Evolutionary conservation across 2,329 filamentous ascomycete genomes (phyloP), one percentile per base, ranked within the genome.

Genomic region (Calonectria pseudoturangicola): DNA sequence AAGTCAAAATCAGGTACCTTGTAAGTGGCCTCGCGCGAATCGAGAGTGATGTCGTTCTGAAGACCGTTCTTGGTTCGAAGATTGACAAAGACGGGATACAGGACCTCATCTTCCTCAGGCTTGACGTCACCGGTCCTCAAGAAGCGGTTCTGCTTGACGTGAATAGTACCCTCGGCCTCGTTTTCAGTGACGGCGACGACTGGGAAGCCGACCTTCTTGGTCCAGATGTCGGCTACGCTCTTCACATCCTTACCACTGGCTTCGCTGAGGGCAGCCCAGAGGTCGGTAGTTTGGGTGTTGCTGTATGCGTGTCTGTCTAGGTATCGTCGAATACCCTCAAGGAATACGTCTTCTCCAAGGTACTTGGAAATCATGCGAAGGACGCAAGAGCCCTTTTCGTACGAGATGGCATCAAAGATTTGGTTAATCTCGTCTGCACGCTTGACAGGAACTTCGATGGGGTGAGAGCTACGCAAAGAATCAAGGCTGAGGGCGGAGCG

Each of bases 331-430:
- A 98, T 93, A 81, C 96, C 96, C 83, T 98, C 94, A 82, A 98
- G 92, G 89, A 98, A 98, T 21, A 91, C 89, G 51, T 98, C 95
- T 84, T 98, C 96, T 64, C 96, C 96, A 28, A 98, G 88, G 81
- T 98, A 97, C 77, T 95, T 98, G 25, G 96, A 98, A 77, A 98
- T 96, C 96, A 98, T 98, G 82, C 96, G 94, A 73, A 98, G 89
- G 41, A 98, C 96, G 79, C 95, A 98, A 13, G 96, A 98, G 21
- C 96, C 96, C 87, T 98, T 98, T 69, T 95, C 96, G 86, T 98
- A 98, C 1, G 96, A 98, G 77, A 98, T 98, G 74, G 95, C 95
- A 82, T 98, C 96, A 79, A 98, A 98, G 78, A 98, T 98, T 86
- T 98, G 96, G 86, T 98, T 98, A 83, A 98, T 96, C 85, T 98